These are phyloP conservation scores for Candida silvicultrix DNA, from an alignment of 805 yeast genomes.

Conservation along the genomic window DNA sequence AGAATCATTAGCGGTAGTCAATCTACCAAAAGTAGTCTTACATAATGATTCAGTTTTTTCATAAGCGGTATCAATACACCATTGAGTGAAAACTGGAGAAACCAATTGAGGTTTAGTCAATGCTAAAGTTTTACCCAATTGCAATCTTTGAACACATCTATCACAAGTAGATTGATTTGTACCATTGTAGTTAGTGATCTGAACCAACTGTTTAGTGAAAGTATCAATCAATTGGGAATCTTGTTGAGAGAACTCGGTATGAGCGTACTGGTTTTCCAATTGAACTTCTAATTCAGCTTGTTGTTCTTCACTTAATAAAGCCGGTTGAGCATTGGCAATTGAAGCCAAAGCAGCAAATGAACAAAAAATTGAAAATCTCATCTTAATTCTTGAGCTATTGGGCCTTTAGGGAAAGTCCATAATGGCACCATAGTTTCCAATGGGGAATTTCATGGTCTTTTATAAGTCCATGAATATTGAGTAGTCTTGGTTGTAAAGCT, in stretches of 20 bases:
- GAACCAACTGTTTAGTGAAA: background rate
- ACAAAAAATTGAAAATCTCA: background rate
- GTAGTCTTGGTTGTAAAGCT: no score
- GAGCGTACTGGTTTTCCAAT: background rate
- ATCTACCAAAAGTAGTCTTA: constrained; percentile 27
- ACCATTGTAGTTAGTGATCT: constrained; percentile 7
- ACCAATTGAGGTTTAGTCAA: constrained; percentile 34
- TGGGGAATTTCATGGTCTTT: background rate
- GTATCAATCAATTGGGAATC: background rate
- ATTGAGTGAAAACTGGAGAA: constrained; percentile 32
- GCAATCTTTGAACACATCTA: constrained; percentile 29
- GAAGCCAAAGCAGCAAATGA: background rate
- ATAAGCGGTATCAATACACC: constrained; percentile 36
- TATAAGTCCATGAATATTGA: no score
- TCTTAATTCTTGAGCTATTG: background rate
- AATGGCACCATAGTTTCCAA: no score
- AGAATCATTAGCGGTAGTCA: constrained; percentile 29
- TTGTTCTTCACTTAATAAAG: background rate
- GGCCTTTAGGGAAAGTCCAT: no score
- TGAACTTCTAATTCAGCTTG: background rate
- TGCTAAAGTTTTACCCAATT: constrained; percentile 31
- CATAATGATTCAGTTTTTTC: constrained; percentile 22
- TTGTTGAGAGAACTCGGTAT: background rate
- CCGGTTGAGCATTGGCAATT: background rate
- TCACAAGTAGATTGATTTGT: constrained; percentile 21